phyloP scores from a whole-genome alignment of 176 grass and related monocot species.

The Lolium multiflorum region DNA sequence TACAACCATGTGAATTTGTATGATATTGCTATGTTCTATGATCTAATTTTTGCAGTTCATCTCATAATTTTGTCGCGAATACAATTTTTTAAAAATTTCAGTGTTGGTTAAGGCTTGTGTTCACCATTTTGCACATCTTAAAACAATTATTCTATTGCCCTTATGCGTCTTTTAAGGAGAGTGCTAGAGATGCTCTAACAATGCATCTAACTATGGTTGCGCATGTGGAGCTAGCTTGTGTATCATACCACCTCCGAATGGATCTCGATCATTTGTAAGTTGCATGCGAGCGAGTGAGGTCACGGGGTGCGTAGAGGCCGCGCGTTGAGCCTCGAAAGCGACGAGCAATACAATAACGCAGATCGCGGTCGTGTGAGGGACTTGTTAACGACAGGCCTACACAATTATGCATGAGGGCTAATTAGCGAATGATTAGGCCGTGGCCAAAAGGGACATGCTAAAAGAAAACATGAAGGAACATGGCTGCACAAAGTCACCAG shows the following conservation, averaged over 20 bases:
- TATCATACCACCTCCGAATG: background rate
- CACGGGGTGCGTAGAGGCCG: background rate
- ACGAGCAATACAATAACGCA: background rate
- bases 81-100: no score
- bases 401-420: constrained; percentile 33
- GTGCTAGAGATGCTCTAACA: background rate
- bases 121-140: no score
- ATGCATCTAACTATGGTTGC: background rate
- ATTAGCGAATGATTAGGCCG: constrained; percentile 39
- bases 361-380: constrained; percentile 23
- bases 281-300: background rate
- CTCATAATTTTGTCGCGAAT: no score
- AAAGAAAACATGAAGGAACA: no score
- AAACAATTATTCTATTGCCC: no score
- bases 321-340: constrained; percentile 1
- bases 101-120: no score
- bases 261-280: background rate
- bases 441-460: constrained; percentile 1
- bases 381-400: background rate
- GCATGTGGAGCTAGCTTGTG: background rate
- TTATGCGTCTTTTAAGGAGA: no score
- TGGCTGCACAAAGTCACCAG: background rate
- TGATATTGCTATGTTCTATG: no score
- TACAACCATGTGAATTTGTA: no score
- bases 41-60: no score